These are phyloP conservation scores for Xylaria sp. DNA, from an alignment of 495 filamentous ascomycete genomes.

Conservation along the genomic window DNA sequence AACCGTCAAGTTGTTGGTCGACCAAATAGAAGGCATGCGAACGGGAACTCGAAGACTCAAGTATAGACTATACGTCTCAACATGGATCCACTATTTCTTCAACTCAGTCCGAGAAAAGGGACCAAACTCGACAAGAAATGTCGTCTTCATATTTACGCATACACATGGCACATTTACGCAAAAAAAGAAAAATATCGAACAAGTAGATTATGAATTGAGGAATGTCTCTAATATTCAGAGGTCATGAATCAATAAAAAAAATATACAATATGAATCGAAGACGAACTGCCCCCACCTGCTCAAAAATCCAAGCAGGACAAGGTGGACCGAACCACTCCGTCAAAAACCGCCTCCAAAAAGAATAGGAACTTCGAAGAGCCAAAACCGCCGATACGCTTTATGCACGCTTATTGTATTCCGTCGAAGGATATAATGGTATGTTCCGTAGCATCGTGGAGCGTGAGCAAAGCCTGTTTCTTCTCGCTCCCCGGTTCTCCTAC, in stretches of 20 bases:
- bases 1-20: no score
- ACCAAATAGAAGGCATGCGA: no score
- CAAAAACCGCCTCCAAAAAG: not conserved
- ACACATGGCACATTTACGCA: not conserved
- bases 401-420: constrained; percentile 14
- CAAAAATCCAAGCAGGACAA: not conserved
- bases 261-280: constrained; percentile 24
- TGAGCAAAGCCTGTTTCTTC: not conserved
- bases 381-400: not conserved
- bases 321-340: not conserved
- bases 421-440: not conserved
- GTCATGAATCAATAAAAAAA: constrained; percentile 12
- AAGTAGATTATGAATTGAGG: not conserved
- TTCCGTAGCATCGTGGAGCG: not conserved
- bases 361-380: not conserved
- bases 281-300: not conserved
- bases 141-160: not conserved
- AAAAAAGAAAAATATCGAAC: not conserved
- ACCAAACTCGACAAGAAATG: not conserved
- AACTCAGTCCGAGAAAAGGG: no score
- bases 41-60: no score
- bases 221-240: constrained; percentile 19
- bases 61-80: no score
- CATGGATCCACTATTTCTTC: no score
- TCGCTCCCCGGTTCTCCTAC: not conserved